Evolutionary conservation across 225 moss, liverwort and hornwort species (phyloP), one percentile per base, ranked within the genome.

Genomic region (Neckera pumila): DNA sequence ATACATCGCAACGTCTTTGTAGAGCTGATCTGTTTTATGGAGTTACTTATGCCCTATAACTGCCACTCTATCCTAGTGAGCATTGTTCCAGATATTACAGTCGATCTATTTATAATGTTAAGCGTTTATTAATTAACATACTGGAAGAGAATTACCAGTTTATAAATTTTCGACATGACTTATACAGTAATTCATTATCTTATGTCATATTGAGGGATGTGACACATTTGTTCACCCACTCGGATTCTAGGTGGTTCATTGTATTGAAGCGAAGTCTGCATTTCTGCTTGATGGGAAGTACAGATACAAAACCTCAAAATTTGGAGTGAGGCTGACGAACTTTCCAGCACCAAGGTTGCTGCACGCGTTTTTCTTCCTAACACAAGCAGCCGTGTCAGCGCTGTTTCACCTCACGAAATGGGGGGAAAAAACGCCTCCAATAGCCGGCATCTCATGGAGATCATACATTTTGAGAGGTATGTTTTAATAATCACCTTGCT

Each of bases 301-400:
- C 82, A 93, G 93, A 81, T 93, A 90, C 78, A 90, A 85, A 80
- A 85, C 65, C 26, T 93, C 93, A 84, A 86, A 80, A 82, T 20
- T 89, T 4, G 93, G 93, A 82, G 91, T 86, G 53, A 91, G 91
- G 56, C 25, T 92, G 81, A 81, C 73, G 21, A 87, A 85, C 60
- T 93, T 93, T 87, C 92, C 93, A 58, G 92, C 93, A 73, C 92
- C 93, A n/a, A 91, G 93, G 81, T 88, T 93, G 88, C 78, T 93
- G 56, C 93, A 88, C 85, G 93, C 89, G 23, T 77, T 92, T 58
- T 92, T 92, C 83, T 92, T 91, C 53, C 14, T 92, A 67, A 91
- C 91, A 54, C 93, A 93, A 91, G 92, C 89, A 65, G 75, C 56
- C 45, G 76, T 91, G 62, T 87, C 92, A 64, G 86, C 88, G 25